Evolutionary conservation across 169 alveolate species (phyloP).

Genomic region (Plasmodium blacklocki): DNA sequence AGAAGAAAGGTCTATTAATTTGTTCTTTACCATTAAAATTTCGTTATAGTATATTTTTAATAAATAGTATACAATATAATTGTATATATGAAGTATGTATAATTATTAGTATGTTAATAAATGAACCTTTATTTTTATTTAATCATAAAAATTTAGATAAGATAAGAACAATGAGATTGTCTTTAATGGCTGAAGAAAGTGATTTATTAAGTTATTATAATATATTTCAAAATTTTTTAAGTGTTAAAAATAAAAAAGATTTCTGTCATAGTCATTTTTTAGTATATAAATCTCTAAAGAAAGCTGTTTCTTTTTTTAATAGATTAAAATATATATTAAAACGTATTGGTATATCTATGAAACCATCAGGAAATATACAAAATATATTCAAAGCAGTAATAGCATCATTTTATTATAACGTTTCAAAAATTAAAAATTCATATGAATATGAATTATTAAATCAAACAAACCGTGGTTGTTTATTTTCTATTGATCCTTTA

Average conservation of each 20-base stretch:
- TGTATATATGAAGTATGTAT: constrained; percentile 61
- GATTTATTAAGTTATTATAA: constrained; percentile 72
- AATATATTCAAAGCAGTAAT: constrained; percentile 42
- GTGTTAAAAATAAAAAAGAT: constrained; percentile 61
- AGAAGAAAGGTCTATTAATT: constrained; percentile 62
- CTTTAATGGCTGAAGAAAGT: constrained; percentile 75
- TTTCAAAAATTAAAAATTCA: constrained; percentile 51
- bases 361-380: constrained; percentile 47
- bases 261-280: constrained; percentile 62
- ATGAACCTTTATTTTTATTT: constrained; percentile 54
- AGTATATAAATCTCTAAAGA: constrained; percentile 55
- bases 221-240: constrained; percentile 52
- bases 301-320: constrained; percentile 37
- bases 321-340: constrained; percentile 44
- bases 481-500: constrained; percentile 46
- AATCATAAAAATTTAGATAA: constrained; percentile 18
- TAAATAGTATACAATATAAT: constrained; percentile 69
- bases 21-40: constrained; percentile 74
- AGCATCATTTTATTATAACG: constrained; percentile 67
- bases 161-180: constrained; percentile 39
- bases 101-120: constrained; percentile 67
- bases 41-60: constrained; percentile 57
- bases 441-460: constrained; percentile 47
- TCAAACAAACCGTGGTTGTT: constrained; percentile 1
- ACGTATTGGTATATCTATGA: constrained; percentile 55